A percentile compares a stretch with the other conserved stretches of the same genome.
These are phyloP conservation scores for Henckelia pumila DNA, from an alignment of 257 asterid species.

Conservation along the genomic window DNA sequence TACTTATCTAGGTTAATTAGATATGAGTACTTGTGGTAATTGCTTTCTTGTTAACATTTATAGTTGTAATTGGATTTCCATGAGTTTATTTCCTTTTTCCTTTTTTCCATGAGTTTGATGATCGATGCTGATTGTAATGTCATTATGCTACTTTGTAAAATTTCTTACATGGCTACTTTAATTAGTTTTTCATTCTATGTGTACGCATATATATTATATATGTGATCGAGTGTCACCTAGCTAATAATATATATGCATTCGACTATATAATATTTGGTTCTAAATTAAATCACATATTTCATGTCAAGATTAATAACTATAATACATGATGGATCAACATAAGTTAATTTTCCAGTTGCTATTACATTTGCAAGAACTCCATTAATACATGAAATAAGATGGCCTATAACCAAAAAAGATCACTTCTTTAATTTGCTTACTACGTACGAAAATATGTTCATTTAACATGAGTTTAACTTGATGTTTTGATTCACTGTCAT, in stretches of 20 bases:
- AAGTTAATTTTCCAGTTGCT: background rate
- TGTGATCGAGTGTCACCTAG: constrained; percentile 2
- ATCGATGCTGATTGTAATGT: constrained; percentile 13
- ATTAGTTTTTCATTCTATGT: background rate
- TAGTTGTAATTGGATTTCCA: constrained; percentile 8
- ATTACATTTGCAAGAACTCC: background rate
- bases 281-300: background rate
- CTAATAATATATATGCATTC: too few relatives aligned
- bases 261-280: background rate
- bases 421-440: background rate
- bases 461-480: background rate
- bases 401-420: background rate
- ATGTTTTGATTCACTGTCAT: background rate
- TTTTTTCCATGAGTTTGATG: constrained; percentile 9
- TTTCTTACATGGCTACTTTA: constrained; percentile 11
- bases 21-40: constrained; percentile 23
- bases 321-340: background rate
- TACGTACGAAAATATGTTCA: too few relatives aligned
- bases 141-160: background rate
- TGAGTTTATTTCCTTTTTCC: constrained; percentile 3
- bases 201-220: background rate
- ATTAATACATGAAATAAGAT: background rate
- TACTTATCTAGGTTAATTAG: constrained; percentile 5
- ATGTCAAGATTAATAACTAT: background rate
- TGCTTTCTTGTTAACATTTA: constrained; percentile 14